Base-by-base conservation (phyloP, 2,329 filamentous ascomycete genomes). In the Onygena corvina region DNA sequence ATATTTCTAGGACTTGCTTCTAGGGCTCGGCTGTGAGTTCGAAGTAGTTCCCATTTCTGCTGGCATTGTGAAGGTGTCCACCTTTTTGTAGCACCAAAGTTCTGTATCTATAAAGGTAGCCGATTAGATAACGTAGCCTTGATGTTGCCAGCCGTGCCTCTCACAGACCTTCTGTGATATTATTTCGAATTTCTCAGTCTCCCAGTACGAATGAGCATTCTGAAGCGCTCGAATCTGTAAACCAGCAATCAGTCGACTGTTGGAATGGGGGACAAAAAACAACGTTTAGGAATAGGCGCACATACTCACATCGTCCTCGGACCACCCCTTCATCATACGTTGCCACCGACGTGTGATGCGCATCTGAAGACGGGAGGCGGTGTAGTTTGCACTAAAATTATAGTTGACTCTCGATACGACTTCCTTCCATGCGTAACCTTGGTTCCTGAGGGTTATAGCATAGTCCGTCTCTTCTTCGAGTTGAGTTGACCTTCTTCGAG, bases 241-340 rank as follows among this genome's bases (percentile, higher is more conserved):
- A 9, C n/a, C 18, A 12, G 5, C 18, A n/a, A 12, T 40, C 25
- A 40, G 18, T 40, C 36, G 8, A 12, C 8, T 11, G 6, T 23
- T 11, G 11, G 36, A 18, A 40, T 23, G 36, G 9, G 36, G 11
- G 20, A n/a, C 21, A 3, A 40, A 23, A 2, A 25, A 40, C 25
- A 4, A n/a, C 6, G 25, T n/a, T 40, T 8, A 25, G 51, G 45
- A 33, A 53, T 4, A 48, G 14, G 36, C 27, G 54, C 59, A 67
- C 67, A 58, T 67, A 69, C 66, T 67, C 65, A 69, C 65, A 68
- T 70, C 65, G 49, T 63, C 58, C 52, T 67, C 64, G 50, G 67
- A 64, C 67, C 67, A 69, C 34, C 59, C 54, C 21, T 64, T 60
- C 47, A 64, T 59, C 48, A 65, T 64, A 38, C 64, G 61, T 36